phyloP scores from a whole-genome alignment of 108 stramenopile genomes.

The Nitzschia sp. region DNA sequence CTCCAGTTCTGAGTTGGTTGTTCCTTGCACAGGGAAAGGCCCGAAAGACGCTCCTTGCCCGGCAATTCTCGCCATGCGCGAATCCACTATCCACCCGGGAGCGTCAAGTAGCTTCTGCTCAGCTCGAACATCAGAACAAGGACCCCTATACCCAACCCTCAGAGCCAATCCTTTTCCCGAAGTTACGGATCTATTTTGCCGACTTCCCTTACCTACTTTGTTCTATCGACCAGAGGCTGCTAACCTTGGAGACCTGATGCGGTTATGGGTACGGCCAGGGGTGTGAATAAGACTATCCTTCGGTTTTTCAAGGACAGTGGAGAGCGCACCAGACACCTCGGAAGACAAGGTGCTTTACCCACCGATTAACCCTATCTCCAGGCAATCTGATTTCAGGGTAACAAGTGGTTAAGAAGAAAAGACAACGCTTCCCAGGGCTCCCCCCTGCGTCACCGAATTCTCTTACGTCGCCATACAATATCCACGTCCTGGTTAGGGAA shows the following conservation, averaged over 20 bases:
- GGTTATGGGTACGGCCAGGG: conserved; percentile 91
- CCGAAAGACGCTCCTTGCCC: conserved; percentile 59
- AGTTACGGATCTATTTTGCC: no score
- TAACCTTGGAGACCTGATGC: conserved; percentile 98
- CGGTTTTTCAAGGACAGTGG: conserved; percentile 90
- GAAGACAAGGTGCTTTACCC: conserved; percentile 87
- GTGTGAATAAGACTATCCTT: conserved; percentile 86
- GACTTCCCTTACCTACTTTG: no score
- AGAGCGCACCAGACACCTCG: conserved; percentile 81
- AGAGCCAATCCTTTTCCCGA: no score
- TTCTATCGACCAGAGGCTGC: no score
- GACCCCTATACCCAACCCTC: conserved; percentile 80
- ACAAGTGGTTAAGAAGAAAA: conserved; percentile 90
- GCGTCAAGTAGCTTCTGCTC: no score
- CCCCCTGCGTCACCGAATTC: conserved; percentile 84
- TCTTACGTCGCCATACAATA: conserved; percentile 90
- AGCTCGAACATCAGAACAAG: conserved; percentile 52
- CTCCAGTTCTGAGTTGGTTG: conserved; percentile 84
- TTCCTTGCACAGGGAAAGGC: conserved; percentile 66
- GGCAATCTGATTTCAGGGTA: conserved; percentile 91
- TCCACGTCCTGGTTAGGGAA: conserved; percentile 92
- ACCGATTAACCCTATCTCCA: conserved; percentile 81
- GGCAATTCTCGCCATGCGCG: conserved; percentile 69
- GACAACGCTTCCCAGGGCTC: conserved; percentile 91
- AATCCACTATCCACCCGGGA: no score